These are phyloP conservation scores for Xerocomus amazonicus DNA, from an alignment of 1,284 basidiomycete genomes.

Conservation along the genomic window DNA sequence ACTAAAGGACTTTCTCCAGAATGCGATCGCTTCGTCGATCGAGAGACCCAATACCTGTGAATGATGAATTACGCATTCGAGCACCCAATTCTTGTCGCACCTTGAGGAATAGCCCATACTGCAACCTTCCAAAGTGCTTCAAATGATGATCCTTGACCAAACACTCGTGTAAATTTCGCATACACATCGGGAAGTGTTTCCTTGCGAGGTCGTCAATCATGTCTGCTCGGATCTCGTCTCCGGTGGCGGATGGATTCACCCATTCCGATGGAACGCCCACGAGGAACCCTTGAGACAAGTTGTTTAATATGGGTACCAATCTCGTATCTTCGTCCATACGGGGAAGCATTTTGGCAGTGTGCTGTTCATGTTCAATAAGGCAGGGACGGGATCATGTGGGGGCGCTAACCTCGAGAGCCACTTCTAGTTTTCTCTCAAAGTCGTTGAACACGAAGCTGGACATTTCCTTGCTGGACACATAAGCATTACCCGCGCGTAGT, in stretches of 20 bases:
- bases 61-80: background rate
- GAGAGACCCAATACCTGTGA: slow-evolving; percentile 85
- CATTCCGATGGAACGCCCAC: slow-evolving; percentile 88
- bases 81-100: slow-evolving; percentile 37
- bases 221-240: slow-evolving; percentile 80
- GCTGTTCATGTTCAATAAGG: slow-evolving; percentile 39
- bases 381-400: background rate
- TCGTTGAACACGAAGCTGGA: slow-evolving; percentile 89
- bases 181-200: slow-evolving; percentile 94
- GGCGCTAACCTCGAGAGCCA: slow-evolving; percentile 71
- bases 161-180: slow-evolving; percentile 86
- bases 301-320: slow-evolving; percentile 85
- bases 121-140: slow-evolving; percentile 89
- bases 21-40: slow-evolving; percentile 90
- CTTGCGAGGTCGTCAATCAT: slow-evolving; percentile 89
- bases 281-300: slow-evolving; percentile 92
- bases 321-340: slow-evolving; percentile 96
- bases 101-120: slow-evolving; percentile 96
- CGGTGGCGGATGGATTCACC: slow-evolving; percentile 51
- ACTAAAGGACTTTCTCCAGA: slow-evolving; percentile 90
- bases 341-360: slow-evolving; percentile 85
- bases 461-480: slow-evolving; percentile 80
- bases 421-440: slow-evolving; percentile 75
- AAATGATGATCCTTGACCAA: slow-evolving; percentile 81
- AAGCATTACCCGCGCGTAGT: slow-evolving; percentile 83